Evolutionary conservation across 2,329 filamentous ascomycete genomes (phyloP), one percentile per base, ranked within the genome.

Genomic region (Diatrype stigma): DNA sequence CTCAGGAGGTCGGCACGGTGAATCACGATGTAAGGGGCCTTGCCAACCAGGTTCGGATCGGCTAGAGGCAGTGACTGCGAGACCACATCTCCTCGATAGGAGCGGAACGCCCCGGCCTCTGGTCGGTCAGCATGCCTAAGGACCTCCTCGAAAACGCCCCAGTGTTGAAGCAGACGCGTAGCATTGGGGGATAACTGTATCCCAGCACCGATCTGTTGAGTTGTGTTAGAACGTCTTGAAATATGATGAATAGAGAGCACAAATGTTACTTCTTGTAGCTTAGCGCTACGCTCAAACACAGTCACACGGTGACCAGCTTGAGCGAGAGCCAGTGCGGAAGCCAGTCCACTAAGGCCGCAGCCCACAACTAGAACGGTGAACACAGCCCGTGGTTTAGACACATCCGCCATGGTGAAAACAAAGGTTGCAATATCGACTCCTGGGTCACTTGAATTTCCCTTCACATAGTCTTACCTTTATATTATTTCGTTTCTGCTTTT

Each of bases 141-240:
- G 16, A 50, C 40, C 22, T 50, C 48, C 34, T 50, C 48, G 21
- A 50, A 38, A 8, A 50, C 48, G 21, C 48, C 48, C 48, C 48
- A 50, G 19, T 45, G n/a, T 40, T 40, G 48, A 16, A 50, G 34
- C 26, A 45, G 48, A 28, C 48, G 40, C 19, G 48, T 50, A 35
- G 48, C 48, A 40, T 50, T 50, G 26, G 48, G 48, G 23, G 34
- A 46, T 17, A 50, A 35, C 42, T 50, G 48, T 23, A 50, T 50
- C 14, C 48, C 48, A 19, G 48, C 48, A 23, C 48, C 48, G 26
- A 40, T 50, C 48, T 50, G 42, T 26, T 46, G 14, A 12, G 11
- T 12, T 11, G 22, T 30, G 28, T 42, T 49, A 34, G 38, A 34
- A 21, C 8, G 32, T 37, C 47, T 34, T 21, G 21, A 22, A 42